These are phyloP conservation scores for Vigna trinervia DNA, from an alignment of 306 rosid species.

Conservation along the genomic window DNA sequence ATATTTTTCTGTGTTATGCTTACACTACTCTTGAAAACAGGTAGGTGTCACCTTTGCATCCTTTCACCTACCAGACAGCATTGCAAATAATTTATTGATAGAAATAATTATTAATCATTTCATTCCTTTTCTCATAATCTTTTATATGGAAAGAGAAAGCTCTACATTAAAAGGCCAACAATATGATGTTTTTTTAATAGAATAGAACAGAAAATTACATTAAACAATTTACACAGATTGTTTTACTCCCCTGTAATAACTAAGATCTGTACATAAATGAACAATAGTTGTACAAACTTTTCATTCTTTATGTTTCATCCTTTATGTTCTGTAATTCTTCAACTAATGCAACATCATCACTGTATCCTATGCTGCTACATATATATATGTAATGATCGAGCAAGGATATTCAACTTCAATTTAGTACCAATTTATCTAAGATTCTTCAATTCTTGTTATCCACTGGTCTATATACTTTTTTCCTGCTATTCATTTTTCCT, in stretches of 20 bases:
- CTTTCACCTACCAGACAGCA: neutral
- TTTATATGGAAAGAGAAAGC: neutral
- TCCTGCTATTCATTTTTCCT: slow-evolving; percentile 51
- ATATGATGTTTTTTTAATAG: neutral
- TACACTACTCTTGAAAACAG: neutral
- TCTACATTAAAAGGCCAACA: neutral
- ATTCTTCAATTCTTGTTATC: slow-evolving; percentile 45
- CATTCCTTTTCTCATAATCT: neutral
- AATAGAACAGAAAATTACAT: slow-evolving; percentile 15
- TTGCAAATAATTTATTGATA: slow-evolving; percentile 2
- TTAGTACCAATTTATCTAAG: neutral
- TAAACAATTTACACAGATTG: slow-evolving; percentile 4
- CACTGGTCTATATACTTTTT: slow-evolving; percentile 52
- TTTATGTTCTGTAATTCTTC: neutral
- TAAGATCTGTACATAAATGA: slow-evolving; percentile 14
- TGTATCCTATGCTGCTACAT: neutral
- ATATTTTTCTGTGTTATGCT: neutral
- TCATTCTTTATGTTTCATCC: slow-evolving; percentile 6
- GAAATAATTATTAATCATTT: neutral
- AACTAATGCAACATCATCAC: slow-evolving; percentile 7
- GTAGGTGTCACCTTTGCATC: slow-evolving; percentile 6
- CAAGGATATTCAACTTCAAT: neutral
- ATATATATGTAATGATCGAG: neutral
- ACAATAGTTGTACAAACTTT: neutral
- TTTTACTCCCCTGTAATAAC: neutral